A percentile compares a stretch with the other conserved stretches of the same genome.
phyloP scores from a whole-genome alignment of 352 stramenopile genomes.

The Phytophthora kernoviae region DNA sequence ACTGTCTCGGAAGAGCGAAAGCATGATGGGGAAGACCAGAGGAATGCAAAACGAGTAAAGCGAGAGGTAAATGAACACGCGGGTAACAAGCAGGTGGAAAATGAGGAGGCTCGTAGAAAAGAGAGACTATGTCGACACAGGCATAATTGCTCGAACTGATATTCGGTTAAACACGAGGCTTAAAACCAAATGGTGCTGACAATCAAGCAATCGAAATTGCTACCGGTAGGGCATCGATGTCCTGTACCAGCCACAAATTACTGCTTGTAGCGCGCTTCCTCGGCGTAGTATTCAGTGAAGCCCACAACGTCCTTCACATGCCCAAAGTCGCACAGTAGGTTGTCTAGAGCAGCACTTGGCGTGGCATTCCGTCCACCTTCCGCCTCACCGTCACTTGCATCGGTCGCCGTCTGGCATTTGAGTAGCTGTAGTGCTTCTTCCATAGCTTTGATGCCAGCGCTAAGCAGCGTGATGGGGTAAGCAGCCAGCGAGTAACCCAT shows the following conservation, averaged over 20 bases:
- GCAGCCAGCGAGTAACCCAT: slow-evolving; percentile 94
- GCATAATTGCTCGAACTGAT: not conserved
- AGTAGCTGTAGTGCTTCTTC: slow-evolving; percentile 82
- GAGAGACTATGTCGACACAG: not conserved
- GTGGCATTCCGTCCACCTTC: slow-evolving; percentile 24
- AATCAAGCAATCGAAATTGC: not conserved
- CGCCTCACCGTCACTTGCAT: not conserved
- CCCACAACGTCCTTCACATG: slow-evolving; percentile 92
- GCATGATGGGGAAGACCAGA: slow-evolving; percentile 26
- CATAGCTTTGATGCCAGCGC: slow-evolving; percentile 92
- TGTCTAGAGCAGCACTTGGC: slow-evolving; percentile 58
- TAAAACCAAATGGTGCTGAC: too few relatives aligned
- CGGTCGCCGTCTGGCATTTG: slow-evolving; percentile 48
- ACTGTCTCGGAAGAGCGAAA: slow-evolving; percentile 8
- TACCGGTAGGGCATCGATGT: not conserved
- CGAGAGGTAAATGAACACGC: slow-evolving; percentile 5
- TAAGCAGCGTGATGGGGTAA: slow-evolving; percentile 94
- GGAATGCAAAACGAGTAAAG: slow-evolving; percentile 36
- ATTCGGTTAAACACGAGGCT: too few relatives aligned
- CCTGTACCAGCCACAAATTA: slow-evolving; percentile 5
- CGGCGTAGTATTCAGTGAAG: slow-evolving; percentile 91
- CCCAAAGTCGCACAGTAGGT: slow-evolving; percentile 86
- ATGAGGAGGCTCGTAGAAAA: slow-evolving; percentile 11
- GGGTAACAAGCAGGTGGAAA: not conserved
- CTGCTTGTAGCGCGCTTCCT: slow-evolving; percentile 71